Conservation (phyloP, 768 basidiomycete genomes). For the Rhizopogon salebrosus region DNA sequence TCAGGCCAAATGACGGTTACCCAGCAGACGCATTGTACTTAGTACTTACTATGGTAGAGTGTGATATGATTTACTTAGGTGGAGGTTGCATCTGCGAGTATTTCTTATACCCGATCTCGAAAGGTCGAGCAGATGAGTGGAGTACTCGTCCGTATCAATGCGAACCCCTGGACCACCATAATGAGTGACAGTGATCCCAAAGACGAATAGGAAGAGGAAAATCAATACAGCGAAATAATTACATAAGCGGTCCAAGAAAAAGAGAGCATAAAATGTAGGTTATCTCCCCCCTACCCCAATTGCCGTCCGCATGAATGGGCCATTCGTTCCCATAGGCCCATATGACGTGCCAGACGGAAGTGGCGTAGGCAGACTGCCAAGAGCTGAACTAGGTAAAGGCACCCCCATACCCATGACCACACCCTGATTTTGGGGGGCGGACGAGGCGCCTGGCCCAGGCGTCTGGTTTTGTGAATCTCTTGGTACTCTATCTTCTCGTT, state of each 20-base stretch:
- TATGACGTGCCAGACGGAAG: constrained; percentile 48
- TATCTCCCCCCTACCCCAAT: constrained; percentile 50
- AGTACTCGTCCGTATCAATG: not conserved
- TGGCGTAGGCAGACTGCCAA: constrained; percentile 40
- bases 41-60: not conserved
- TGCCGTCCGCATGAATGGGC: constrained; percentile 61
- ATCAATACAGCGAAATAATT: constrained; percentile 27
- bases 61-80: not conserved
- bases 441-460: constrained; percentile 38
- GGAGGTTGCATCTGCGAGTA: not conserved
- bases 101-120: not conserved
- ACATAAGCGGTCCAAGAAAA: constrained; percentile 24
- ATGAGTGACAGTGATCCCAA: not conserved
- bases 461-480: constrained; percentile 53
- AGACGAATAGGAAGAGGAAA: constrained; percentile 1
- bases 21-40: not conserved
- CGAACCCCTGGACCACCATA: not conserved
- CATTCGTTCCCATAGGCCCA: constrained; percentile 52
- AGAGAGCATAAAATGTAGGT: constrained; percentile 22
- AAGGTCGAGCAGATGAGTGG: not conserved
- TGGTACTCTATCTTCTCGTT: constrained; percentile 65
- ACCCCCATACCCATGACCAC: constrained; percentile 44
- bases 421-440: constrained; percentile 33
- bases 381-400: constrained; percentile 32
- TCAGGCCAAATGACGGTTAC: no score